Evolutionary conservation across 164 flowering plant genomes (phyloP), one percentile per base, ranked within the genome.

Genomic region (Aristolochia fimbriata): DNA sequence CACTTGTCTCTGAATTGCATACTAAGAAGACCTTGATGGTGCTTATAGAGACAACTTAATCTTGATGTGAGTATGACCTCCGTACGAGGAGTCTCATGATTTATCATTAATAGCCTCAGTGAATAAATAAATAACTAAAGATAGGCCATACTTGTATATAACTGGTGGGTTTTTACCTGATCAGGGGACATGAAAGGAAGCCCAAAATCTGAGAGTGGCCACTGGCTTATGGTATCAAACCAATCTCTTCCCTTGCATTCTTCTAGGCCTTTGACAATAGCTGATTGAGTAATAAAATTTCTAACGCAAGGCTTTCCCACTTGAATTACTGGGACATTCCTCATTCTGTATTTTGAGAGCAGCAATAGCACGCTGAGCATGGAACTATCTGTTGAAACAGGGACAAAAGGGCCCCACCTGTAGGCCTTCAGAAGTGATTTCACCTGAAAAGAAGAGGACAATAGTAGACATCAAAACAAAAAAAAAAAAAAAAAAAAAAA

Each of bases 271-370:
- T 82, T 81, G 20, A 89, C 68, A 9, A 89, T 80, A 59, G 96
- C 97, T 14, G 92, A 86, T 65, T 93, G 98, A 62, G 98, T 92
- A 47, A 92, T 87, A 77, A 75, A 87, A 68, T 89, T 92, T 71
- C 72, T 81, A 19, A 89, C 68, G n/a, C 60, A 62, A 20, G 97
- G 83, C 17, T 68, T 55, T 3, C 90, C 96, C 13, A 71, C 66
- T 70, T 93, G 83, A 19, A 93, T 76, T 22, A 89, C 84, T 3
- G 98, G 98, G 22, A 93, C 94, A 68, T 80, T 93, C 68, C 94
- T 77, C 73, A 83, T 69, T 72, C 94, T 75, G 49, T 93, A 89
- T 62, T 89, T 89, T 31, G 97, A 89, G 3, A 93, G 87, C 55
- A 93, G 74, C 70, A 93, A 59, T 52, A 93, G 41, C 49, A 89